phyloP scores from a whole-genome alignment of 352 stramenopile species.

The Globisporangium middletonii region DNA sequence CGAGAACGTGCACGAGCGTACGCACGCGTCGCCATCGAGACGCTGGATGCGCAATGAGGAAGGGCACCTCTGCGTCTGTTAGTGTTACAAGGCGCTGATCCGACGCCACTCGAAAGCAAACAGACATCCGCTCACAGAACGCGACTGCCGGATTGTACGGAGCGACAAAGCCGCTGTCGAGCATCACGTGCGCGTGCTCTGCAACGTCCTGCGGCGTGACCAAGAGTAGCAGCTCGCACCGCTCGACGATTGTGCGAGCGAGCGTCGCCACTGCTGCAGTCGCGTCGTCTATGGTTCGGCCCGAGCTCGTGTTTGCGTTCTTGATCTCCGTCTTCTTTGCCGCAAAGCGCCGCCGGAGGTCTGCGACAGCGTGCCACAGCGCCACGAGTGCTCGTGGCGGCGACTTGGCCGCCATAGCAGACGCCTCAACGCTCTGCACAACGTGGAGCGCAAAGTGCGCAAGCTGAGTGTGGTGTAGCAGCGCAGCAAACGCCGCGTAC shows the following conservation, averaged over 20 bases:
- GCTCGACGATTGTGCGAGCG: slow-evolving; percentile 29
- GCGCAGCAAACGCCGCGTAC: slow-evolving; percentile 36
- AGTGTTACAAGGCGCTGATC: slow-evolving; percentile 16
- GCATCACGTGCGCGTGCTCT: slow-evolving; percentile 19
- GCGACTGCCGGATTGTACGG: slow-evolving; percentile 26
- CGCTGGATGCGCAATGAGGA: slow-evolving; percentile 31
- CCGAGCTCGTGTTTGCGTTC: slow-evolving; percentile 8
- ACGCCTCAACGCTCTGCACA: slow-evolving; percentile 4
- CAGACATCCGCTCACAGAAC: slow-evolving; percentile 10
- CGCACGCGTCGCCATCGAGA: slow-evolving; percentile 46
- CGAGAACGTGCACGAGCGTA: slow-evolving; percentile 27
- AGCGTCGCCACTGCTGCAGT: not conserved
- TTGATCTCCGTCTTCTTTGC: slow-evolving; percentile 41
- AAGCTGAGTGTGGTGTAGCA: slow-evolving; percentile 51
- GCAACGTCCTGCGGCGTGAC: slow-evolving; percentile 25
- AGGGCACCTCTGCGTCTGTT: slow-evolving; percentile 19
- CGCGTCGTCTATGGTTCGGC: not conserved
- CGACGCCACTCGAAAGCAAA: not conserved
- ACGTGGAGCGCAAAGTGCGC: slow-evolving; percentile 27
- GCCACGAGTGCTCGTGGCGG: slow-evolving; percentile 23
- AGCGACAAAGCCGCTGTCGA: slow-evolving; percentile 29
- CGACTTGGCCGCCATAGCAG: not conserved
- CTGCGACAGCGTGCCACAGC: slow-evolving; percentile 51
- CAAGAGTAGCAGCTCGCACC: slow-evolving; percentile 35
- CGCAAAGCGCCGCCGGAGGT: slow-evolving; percentile 33